phyloP scores from a whole-genome alignment of 169 alveolate genomes.

The Plasmodium gonderi region DNA sequence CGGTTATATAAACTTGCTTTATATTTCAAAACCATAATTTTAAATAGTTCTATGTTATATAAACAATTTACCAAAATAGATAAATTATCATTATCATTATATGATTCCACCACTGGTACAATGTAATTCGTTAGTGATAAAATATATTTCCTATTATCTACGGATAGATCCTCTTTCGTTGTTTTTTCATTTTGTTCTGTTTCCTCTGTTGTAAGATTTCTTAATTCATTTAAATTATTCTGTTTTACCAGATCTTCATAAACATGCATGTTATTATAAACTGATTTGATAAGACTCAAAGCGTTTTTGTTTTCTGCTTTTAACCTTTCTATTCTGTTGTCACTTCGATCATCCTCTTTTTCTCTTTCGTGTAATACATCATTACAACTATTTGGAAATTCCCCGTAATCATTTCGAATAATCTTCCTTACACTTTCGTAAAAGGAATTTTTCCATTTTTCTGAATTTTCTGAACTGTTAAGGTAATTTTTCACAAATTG shows the following conservation, averaged over 20 bases:
- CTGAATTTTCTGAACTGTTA: neutral
- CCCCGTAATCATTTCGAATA: neutral
- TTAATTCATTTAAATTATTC: constrained; percentile 11
- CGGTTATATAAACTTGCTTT: constrained; percentile 54
- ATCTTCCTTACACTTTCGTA: neutral
- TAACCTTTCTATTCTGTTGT: neutral
- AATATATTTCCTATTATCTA: constrained; percentile 30
- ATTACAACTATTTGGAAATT: neutral
- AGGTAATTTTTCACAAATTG: constrained; percentile 50
- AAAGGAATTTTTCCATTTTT: neutral
- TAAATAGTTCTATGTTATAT: constrained; percentile 55
- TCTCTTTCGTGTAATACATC: neutral
- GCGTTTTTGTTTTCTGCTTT: neutral
- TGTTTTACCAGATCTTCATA: constrained; percentile 4
- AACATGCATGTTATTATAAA: neutral
- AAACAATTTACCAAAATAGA: constrained; percentile 50
- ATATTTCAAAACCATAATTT: constrained; percentile 38
- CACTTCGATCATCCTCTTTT: neutral
- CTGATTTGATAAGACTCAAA: neutral
- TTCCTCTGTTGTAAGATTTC: constrained; percentile 2
- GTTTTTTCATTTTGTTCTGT: neutral
- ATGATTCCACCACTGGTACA: constrained; percentile 64
- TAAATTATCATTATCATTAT: constrained; percentile 57
- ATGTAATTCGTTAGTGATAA: constrained; percentile 64
- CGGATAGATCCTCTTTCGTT: constrained; percentile 1